These are phyloP conservation scores for Diplotaxis tenuifolia DNA, from an alignment of 345 rosid species.

Conservation along the genomic window DNA sequence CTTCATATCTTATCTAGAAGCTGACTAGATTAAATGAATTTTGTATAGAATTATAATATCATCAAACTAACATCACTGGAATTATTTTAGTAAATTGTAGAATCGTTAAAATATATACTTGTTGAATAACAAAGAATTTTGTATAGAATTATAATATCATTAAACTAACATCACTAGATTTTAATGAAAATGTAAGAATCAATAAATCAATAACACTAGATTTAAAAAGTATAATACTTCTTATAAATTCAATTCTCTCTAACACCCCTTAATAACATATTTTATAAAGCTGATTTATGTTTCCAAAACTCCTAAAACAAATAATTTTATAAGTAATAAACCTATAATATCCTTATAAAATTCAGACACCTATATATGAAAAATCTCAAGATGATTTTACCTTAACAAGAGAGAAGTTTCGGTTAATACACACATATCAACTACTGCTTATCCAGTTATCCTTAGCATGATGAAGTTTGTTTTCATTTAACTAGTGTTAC, in stretches of 20 bases:
- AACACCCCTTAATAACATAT: background rate
- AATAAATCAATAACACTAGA: too few relatives aligned
- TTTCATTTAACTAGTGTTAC: background rate
- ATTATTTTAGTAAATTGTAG: too few relatives aligned
- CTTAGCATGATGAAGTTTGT: background rate
- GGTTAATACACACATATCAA: background rate
- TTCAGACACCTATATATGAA: background rate
- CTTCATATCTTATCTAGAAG: background rate
- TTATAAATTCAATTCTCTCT: too few relatives aligned
- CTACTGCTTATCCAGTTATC: background rate
- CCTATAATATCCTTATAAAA: background rate
- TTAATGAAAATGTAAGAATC: too few relatives aligned
- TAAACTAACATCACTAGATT: too few relatives aligned
- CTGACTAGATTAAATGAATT: background rate
- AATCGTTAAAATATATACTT: too few relatives aligned
- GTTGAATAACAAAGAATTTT: too few relatives aligned
- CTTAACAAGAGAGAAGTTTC: background rate
- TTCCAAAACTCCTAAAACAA: background rate
- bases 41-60: too few relatives aligned
- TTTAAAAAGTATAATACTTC: too few relatives aligned
- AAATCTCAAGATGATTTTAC: background rate
- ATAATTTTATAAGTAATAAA: background rate
- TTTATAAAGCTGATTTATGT: background rate
- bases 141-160: too few relatives aligned
- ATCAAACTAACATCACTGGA: too few relatives aligned